phyloP scores from a whole-genome alignment of 2,329 filamentous ascomycete genomes.

The Colletotrichum gloeosporioides region DNA sequence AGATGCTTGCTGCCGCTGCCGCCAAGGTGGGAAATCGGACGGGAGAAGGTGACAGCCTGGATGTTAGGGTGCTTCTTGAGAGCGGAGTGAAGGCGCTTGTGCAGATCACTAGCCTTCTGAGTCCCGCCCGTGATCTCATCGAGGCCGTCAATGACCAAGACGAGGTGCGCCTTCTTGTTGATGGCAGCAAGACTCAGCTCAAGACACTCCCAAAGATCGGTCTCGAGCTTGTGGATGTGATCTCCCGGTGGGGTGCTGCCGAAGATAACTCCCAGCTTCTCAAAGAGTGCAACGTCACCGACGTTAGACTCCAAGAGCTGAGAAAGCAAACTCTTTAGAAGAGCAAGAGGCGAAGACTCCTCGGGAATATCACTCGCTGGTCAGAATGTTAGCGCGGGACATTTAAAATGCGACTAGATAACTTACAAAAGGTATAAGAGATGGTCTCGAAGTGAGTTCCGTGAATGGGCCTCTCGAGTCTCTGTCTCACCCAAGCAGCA shows the following conservation, averaged over 20 bases:
- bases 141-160: conserved; percentile 42
- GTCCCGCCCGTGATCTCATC: conserved; percentile 35
- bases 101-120: conserved; percentile 28
- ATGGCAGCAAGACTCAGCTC: conserved; percentile 35
- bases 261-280: conserved; percentile 33
- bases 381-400: too few species aligned
- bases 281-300: conserved; percentile 39
- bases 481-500: conserved; percentile 44
- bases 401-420: too few species aligned
- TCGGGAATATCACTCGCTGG: conserved; percentile 32
- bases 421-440: conserved; percentile 41
- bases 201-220: conserved; percentile 38
- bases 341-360: conserved; percentile 34
- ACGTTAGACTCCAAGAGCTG: conserved; percentile 44
- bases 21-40: conserved; percentile 33
- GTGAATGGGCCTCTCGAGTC: conserved; percentile 41
- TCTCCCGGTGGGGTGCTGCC: conserved; percentile 26
- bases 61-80: conserved; percentile 31
- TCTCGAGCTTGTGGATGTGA: conserved; percentile 30
- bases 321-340: conserved; percentile 40
- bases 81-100: conserved; percentile 34
- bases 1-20: conserved; percentile 34
- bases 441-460: conserved; percentile 39
- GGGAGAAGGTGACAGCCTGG: conserved; percentile 40
- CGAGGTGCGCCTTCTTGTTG: conserved; percentile 31